phyloP scores from a whole-genome alignment of 139 green algal species.

The Chlamydomonas sphaeroides region DNA sequence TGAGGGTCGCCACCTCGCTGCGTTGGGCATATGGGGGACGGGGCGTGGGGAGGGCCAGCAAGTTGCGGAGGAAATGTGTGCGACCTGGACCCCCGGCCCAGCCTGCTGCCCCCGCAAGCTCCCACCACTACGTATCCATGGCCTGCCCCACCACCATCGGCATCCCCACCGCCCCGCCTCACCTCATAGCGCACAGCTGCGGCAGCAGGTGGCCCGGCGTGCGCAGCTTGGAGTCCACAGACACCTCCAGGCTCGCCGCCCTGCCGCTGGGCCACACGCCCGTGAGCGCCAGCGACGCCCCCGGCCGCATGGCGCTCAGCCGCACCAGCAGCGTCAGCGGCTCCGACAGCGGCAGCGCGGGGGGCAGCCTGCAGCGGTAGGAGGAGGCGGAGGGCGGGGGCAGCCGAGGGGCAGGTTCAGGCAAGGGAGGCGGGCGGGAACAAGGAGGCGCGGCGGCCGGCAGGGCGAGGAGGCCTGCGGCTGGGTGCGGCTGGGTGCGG shows the following conservation, averaged over 20 bases:
- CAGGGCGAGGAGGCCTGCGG: too few species aligned
- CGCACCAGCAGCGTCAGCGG: conserved; percentile 33
- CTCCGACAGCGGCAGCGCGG: conserved; percentile 14
- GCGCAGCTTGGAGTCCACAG: neutral
- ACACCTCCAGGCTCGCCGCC: conserved; percentile 14
- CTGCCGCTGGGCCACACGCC: conserved; percentile 13
- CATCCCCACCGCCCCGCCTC: neutral
- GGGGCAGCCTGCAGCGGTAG: conserved; percentile 1
- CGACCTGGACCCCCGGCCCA: too few species aligned
- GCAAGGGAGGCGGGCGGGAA: too few species aligned
- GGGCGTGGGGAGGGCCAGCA: neutral
- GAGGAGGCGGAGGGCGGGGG: too few species aligned
- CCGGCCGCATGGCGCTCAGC: neutral
- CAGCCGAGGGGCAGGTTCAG: too few species aligned
- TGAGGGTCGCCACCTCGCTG: conserved; percentile 5
- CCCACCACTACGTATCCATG: too few species aligned
- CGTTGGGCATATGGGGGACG: neutral
- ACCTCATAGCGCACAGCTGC: conserved; percentile 21
- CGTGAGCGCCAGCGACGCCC: conserved; percentile 13
- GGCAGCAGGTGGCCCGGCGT: conserved; percentile 24
- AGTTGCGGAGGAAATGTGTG: too few species aligned
- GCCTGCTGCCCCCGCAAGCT: too few species aligned
- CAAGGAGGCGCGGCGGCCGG: too few species aligned
- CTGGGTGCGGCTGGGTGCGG: too few species aligned
- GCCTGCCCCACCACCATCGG: neutral